Conservation (phyloP, 129 eudicot species). For the Pittosporum tobira region DNA sequence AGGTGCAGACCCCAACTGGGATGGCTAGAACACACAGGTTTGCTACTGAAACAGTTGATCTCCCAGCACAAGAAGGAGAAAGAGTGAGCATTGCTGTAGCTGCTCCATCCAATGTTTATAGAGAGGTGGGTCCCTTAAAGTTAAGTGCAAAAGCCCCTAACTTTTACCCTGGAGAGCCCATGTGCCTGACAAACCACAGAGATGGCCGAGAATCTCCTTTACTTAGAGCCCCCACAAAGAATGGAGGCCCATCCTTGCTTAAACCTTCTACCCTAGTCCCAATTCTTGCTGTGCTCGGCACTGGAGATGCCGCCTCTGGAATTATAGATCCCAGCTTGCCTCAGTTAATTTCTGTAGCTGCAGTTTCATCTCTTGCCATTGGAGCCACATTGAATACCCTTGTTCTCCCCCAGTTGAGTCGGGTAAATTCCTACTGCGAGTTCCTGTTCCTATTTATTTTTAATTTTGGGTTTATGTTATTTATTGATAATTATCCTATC, state of each 20-base stretch:
- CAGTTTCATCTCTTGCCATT: slow-evolving; percentile 69
- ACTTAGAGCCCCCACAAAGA: slow-evolving; percentile 69
- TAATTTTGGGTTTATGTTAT: neutral
- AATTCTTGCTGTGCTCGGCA: slow-evolving; percentile 52
- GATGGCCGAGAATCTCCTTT: slow-evolving; percentile 74
- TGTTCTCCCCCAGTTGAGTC: slow-evolving; percentile 66
- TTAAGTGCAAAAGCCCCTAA: slow-evolving; percentile 71
- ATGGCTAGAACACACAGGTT: slow-evolving; percentile 85
- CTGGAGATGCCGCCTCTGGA: slow-evolving; percentile 89
- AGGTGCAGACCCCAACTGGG: slow-evolving; percentile 94
- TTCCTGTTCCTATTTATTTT: neutral
- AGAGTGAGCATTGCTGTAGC: slow-evolving; percentile 88
- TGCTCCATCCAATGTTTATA: slow-evolving; percentile 72
- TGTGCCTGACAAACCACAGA: slow-evolving; percentile 78
- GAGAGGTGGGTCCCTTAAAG: slow-evolving; percentile 83
- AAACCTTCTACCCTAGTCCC: slow-evolving; percentile 71
- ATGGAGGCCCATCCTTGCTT: slow-evolving; percentile 41
- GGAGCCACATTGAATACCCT: slow-evolving; percentile 69
- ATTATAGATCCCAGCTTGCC: slow-evolving; percentile 88
- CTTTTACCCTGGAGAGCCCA: slow-evolving; percentile 84
- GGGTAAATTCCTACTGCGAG: slow-evolving; percentile 37
- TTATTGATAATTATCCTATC: slow-evolving; percentile 1
- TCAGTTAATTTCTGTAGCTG: slow-evolving; percentile 58
- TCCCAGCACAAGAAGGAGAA: slow-evolving; percentile 94
- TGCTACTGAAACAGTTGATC: slow-evolving; percentile 92